These are phyloP conservation scores for Medakamo hakoo DNA, from an alignment of 139 green algal genomes.

Conservation along the genomic window DNA sequence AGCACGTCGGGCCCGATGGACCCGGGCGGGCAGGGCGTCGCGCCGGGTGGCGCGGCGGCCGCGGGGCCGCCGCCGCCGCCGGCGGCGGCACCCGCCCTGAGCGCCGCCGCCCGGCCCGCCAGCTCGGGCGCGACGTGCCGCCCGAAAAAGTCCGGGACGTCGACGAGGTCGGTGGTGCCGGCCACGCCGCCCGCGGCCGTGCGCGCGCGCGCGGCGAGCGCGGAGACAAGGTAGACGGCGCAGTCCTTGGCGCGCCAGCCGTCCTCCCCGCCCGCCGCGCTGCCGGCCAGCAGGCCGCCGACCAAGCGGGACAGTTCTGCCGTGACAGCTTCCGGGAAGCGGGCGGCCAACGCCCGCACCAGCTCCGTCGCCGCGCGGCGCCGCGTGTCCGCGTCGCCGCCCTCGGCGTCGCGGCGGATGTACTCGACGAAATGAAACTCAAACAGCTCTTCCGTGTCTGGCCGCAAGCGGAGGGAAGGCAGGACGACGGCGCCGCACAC, in stretches of 20 bases:
- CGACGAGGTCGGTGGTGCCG: constrained; percentile 73
- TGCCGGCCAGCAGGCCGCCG: constrained; percentile 57
- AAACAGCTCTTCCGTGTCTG: constrained; percentile 77
- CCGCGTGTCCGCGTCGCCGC: constrained; percentile 84
- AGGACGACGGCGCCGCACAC: constrained; percentile 77
- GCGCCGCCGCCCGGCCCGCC: constrained; percentile 3
- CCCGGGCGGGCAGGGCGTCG: constrained; percentile 31
- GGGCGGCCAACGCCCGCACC: constrained; percentile 59
- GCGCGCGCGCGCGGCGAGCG: constrained; percentile 70
- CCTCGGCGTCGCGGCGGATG: constrained; percentile 85
- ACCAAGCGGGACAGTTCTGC: constrained; percentile 71
- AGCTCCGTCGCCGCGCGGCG: constrained; percentile 81
- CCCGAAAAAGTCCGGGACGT: constrained; percentile 42
- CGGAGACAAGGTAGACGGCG: constrained; percentile 86
- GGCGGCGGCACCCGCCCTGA: no score
- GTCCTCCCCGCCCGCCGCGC: constrained; percentile 8
- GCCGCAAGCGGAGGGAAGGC: constrained; percentile 56
- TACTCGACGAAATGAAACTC: constrained; percentile 93
- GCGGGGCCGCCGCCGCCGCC: no score
- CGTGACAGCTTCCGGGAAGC: constrained; percentile 58
- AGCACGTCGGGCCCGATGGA: constrained; percentile 34
- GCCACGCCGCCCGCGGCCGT: constrained; percentile 73
- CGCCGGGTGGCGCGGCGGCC: no score
- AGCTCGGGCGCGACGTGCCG: constrained; percentile 68
- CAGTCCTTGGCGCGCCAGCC: constrained; percentile 88